These are phyloP conservation scores for Pythium graminicola DNA, from an alignment of 352 stramenopile species.

Conservation along the genomic window DNA sequence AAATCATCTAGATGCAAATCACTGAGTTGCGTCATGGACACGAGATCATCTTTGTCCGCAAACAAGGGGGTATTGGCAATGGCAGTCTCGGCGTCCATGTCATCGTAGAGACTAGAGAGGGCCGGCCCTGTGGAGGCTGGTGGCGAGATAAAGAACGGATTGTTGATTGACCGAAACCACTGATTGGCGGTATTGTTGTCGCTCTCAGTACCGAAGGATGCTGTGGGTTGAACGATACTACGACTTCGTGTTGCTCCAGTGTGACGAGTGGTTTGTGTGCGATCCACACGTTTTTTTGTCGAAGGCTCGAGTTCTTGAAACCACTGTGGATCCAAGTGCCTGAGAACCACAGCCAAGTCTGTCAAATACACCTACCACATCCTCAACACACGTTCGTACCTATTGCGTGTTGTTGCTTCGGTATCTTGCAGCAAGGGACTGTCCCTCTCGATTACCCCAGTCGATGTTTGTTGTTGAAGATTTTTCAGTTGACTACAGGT, in stretches of 20 bases:
- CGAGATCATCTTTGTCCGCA: slow-evolving; percentile 37
- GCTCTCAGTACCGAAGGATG: slow-evolving; percentile 1
- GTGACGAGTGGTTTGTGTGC: not conserved
- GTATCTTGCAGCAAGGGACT: not conserved
- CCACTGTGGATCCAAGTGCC: slow-evolving; percentile 4
- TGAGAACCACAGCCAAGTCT: not conserved
- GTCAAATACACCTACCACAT: too few relatives aligned
- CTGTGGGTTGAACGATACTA: slow-evolving; percentile 9
- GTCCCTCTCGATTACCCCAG: not conserved
- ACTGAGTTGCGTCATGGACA: slow-evolving; percentile 48
- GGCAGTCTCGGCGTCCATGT: slow-evolving; percentile 63
- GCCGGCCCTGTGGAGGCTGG: not conserved
- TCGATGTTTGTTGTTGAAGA: slow-evolving; percentile 2
- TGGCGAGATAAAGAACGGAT: slow-evolving; percentile 39
- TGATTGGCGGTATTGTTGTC: slow-evolving; percentile 13
- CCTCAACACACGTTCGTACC: not conserved
- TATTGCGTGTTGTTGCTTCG: not conserved
- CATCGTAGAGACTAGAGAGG: slow-evolving; percentile 14
- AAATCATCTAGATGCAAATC: slow-evolving; percentile 70
- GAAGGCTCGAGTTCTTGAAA: slow-evolving; percentile 4
- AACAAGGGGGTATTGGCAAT: slow-evolving; percentile 65
- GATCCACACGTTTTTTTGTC: not conserved
- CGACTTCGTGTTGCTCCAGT: not conserved
- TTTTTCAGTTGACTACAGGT: slow-evolving; percentile 34
- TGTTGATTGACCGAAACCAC: slow-evolving; percentile 49